Evolutionary conservation across 305 asterid species (phyloP).

Genomic region (Fraxinus sp.): DNA sequence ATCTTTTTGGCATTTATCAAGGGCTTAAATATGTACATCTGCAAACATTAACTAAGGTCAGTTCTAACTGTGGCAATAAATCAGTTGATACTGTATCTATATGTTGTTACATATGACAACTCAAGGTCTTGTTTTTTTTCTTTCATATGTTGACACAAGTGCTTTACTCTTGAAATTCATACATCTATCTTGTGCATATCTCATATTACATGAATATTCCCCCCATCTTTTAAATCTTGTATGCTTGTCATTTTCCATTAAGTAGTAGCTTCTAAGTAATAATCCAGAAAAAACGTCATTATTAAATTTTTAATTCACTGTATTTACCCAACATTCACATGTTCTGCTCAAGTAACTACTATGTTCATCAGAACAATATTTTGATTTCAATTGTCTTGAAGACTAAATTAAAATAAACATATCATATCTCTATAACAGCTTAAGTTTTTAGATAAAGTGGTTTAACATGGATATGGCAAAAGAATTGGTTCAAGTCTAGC

Average conservation of each 20-base stretch:
- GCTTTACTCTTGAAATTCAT: not conserved
- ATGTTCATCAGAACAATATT: not conserved
- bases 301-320: not conserved
- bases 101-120: not conserved
- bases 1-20: constrained; percentile 85
- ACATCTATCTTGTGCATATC: not conserved
- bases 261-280: not conserved
- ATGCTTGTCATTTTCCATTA: not conserved
- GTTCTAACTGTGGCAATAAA: constrained; percentile 22
- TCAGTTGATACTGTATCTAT: constrained; percentile 3
- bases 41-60: constrained; percentile 90
- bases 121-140: not conserved
- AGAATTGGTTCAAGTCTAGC: not conserved
- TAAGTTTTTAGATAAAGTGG: not conserved
- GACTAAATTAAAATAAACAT: not conserved
- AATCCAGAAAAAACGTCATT: not conserved
- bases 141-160: not conserved
- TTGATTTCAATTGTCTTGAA: not conserved
- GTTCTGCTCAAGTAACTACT: not conserved
- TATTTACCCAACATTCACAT: not conserved
- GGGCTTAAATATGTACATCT: constrained; percentile 89
- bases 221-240: not conserved
- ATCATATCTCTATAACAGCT: not conserved
- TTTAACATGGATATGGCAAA: not conserved
- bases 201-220: not conserved